phyloP scores from a whole-genome alignment of 1,284 basidiomycete species.

The Sanghuangporus sanghuang region DNA sequence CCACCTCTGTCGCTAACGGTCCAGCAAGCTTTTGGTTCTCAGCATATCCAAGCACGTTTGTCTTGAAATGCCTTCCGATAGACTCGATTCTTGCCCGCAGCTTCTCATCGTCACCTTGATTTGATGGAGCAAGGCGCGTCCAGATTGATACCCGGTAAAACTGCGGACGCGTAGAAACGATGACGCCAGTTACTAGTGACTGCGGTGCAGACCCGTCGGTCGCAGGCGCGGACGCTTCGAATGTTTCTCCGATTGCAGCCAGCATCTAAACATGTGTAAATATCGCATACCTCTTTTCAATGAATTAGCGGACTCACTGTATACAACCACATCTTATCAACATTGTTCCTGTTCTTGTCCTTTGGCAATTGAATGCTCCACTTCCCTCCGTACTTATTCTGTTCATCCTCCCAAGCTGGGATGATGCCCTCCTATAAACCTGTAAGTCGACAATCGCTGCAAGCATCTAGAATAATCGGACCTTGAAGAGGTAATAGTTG shows the following conservation, averaged over 20 bases:
- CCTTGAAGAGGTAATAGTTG: conserved; percentile 99
- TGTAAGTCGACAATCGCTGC: not conserved
- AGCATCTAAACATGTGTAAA: conserved; percentile 64
- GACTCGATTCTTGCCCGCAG: conserved; percentile 69
- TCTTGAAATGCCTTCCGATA: conserved; percentile 87
- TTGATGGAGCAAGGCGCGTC: conserved; percentile 78
- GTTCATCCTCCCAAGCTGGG: conserved; percentile 94
- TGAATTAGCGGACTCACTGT: conserved; percentile 54
- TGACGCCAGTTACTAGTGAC: conserved; percentile 90
- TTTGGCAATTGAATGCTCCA: conserved; percentile 98
- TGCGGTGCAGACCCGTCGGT: conserved; percentile 44
- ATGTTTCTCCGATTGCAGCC: conserved; percentile 94
- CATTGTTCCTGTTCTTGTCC: conserved; percentile 81
- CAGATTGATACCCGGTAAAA: conserved; percentile 98
- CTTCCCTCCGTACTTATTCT: conserved; percentile 95
- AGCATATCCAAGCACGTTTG: conserved; percentile 76
- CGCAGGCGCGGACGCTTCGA: conserved; percentile 74
- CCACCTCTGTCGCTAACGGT: conserved; percentile 86
- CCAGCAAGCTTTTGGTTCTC: conserved; percentile 74
- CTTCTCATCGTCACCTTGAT: conserved; percentile 44
- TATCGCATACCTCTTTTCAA: conserved; percentile 2
- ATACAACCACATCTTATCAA: conserved; percentile 98
- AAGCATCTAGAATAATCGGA: conserved; percentile 22
- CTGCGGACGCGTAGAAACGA: conserved; percentile 89
- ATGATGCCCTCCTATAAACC: conserved; percentile 78